phyloP scores from a whole-genome alignment of 1,139 yeast species.

The Suhomyces kunorum region DNA sequence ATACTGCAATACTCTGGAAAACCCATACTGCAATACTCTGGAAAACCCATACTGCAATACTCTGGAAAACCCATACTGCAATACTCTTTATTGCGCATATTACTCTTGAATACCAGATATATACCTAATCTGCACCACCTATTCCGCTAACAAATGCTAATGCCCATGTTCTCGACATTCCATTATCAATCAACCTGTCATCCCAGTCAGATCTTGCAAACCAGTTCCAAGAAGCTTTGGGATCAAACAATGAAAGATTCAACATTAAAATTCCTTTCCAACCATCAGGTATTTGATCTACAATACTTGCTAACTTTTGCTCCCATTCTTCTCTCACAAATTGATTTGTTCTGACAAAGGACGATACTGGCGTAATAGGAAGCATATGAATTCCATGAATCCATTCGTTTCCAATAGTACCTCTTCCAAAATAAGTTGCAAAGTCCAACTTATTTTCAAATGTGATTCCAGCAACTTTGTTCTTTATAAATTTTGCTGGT shows the following conservation, averaged over 20 bases:
- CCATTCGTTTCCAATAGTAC: slow-evolving; percentile 46
- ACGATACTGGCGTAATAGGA: slow-evolving; percentile 47
- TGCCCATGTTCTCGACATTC: slow-evolving; percentile 50
- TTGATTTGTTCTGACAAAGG: slow-evolving; percentile 35
- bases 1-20: too few species aligned
- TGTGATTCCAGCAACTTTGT: slow-evolving; percentile 48
- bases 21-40: too few species aligned
- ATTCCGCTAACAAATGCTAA: slow-evolving; percentile 45
- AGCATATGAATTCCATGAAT: slow-evolving; percentile 52
- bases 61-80: too few species aligned
- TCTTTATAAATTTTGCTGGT: slow-evolving; percentile 39
- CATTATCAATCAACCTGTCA: slow-evolving; percentile 40
- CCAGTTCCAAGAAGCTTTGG: slow-evolving; percentile 40
- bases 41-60: too few species aligned
- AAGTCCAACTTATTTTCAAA: slow-evolving; percentile 49
- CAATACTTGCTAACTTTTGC: slow-evolving; percentile 32
- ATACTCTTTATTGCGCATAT: too few species aligned
- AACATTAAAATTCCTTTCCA: slow-evolving; percentile 49
- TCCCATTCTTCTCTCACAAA: slow-evolving; percentile 50
- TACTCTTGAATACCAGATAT: neutral
- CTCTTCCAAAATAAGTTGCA: slow-evolving; percentile 48
- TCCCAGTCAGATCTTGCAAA: slow-evolving; percentile 43
- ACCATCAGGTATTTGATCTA: slow-evolving; percentile 44
- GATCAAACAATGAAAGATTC: slow-evolving; percentile 41
- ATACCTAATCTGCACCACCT: slow-evolving; percentile 23